These are phyloP conservation scores for Pythium volutum DNA, from an alignment of 352 stramenopile genomes.

Conservation along the genomic window DNA sequence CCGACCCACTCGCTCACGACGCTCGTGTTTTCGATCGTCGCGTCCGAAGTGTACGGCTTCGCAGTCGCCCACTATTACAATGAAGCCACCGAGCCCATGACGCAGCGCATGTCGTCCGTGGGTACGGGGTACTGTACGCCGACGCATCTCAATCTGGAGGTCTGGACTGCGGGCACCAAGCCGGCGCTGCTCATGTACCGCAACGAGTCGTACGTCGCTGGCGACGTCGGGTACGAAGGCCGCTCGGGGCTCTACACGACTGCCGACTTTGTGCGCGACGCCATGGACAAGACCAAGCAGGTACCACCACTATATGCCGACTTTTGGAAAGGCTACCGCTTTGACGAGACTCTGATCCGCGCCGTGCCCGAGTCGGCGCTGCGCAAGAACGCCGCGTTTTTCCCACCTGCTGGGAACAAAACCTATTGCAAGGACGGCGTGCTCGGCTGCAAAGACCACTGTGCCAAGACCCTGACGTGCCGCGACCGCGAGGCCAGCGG, in stretches of 20 bases:
- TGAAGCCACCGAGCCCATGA: slow-evolving; percentile 1
- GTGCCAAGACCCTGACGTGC: slow-evolving; percentile 35
- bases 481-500: slow-evolving; percentile 22
- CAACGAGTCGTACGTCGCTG: slow-evolving; percentile 30
- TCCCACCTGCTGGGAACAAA: slow-evolving; percentile 21
- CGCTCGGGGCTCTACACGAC: slow-evolving; percentile 43
- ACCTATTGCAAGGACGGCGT: slow-evolving; percentile 24
- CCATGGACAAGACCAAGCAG: slow-evolving; percentile 13
- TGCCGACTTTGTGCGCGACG: slow-evolving; percentile 29
- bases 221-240: slow-evolving; percentile 28
- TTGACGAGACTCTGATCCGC: slow-evolving; percentile 29
- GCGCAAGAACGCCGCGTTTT: slow-evolving; percentile 31
- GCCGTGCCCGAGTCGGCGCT: slow-evolving; percentile 9
- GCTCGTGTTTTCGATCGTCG: slow-evolving; percentile 30
- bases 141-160: slow-evolving; percentile 36
- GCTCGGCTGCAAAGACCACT: slow-evolving; percentile 35
- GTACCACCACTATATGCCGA: slow-evolving; percentile 21
- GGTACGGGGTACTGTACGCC: slow-evolving; percentile 28
- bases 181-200: slow-evolving; percentile 14
- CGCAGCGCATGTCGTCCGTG: slow-evolving; percentile 33
- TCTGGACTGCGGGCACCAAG: slow-evolving; percentile 22
- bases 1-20: slow-evolving; percentile 22
- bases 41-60: slow-evolving; percentile 19
- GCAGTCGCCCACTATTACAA: slow-evolving; percentile 3
- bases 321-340: slow-evolving; percentile 44